Conservation (phyloP, 768 basidiomycete genomes). For the Mycena amicta region DNA sequence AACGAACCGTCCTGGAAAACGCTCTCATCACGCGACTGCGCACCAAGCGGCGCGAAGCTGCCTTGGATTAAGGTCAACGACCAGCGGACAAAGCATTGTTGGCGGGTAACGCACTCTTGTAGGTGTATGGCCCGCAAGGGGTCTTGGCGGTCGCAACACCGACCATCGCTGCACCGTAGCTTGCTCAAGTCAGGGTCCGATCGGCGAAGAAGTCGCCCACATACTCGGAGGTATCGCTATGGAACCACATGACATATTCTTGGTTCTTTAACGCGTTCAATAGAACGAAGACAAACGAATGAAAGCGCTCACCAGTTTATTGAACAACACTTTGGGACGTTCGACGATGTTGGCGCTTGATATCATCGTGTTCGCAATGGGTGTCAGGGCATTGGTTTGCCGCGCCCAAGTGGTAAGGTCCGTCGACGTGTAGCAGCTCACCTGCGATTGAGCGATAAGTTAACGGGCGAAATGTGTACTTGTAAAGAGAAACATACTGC, state of each 20-base stretch:
- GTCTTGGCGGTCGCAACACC: constrained; percentile 61
- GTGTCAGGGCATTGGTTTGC: constrained; percentile 59
- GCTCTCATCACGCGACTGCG: constrained; percentile 62
- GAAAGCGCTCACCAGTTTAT: constrained; percentile 41
- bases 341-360: constrained; percentile 62
- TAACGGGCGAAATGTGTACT: no score
- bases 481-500: constrained; percentile 41
- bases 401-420: constrained; percentile 59
- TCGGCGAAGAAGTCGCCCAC: constrained; percentile 11
- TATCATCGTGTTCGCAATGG: constrained; percentile 55
- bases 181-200: constrained; percentile 23
- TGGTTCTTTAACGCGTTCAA: constrained; percentile 40
- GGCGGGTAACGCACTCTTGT: constrained; percentile 23
- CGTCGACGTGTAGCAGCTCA: constrained; percentile 35
- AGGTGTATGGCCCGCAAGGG: constrained; percentile 64
- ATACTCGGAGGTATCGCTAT: constrained; percentile 62
- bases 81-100: neutral
- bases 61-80: constrained; percentile 27
- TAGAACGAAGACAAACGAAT: neutral
- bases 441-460: neutral
- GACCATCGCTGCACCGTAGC: constrained; percentile 66
- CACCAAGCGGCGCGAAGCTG: constrained; percentile 59
- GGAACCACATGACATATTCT: constrained; percentile 76
- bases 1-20: constrained; percentile 56
- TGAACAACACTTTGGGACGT: constrained; percentile 64